A percentile compares a stretch with the other conserved stretches of the same genome.
Conservation (phyloP, 1,284 basidiomycete species). For the Gomphus bonarii region DNA sequence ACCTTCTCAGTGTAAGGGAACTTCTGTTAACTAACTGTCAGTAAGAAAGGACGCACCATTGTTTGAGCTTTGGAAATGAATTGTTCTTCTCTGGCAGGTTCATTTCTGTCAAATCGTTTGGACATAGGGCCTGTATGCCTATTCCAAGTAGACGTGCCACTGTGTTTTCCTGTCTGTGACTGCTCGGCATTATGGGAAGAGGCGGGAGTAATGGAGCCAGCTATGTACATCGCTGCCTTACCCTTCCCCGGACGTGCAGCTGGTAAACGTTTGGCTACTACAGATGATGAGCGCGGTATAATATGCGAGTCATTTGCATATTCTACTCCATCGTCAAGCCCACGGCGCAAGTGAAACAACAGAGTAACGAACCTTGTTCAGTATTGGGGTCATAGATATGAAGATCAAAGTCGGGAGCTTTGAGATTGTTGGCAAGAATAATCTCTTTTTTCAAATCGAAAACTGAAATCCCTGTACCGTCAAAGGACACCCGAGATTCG, state of each 20-base stretch:
- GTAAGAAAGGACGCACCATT: slow-evolving; percentile 20
- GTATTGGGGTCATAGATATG: slow-evolving; percentile 77
- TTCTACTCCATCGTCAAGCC: slow-evolving; percentile 39
- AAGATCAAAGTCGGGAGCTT: slow-evolving; percentile 96
- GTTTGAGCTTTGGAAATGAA: slow-evolving; percentile 4
- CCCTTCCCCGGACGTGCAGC: slow-evolving; percentile 83
- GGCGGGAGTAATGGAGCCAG: slow-evolving; percentile 38
- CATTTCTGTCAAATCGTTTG: slow-evolving; percentile 83
- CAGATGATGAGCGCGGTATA: slow-evolving; percentile 90
- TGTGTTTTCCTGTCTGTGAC: slow-evolving; percentile 18
- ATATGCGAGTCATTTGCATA: slow-evolving; percentile 87
- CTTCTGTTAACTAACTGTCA: background rate
- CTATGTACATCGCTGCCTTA: slow-evolving; percentile 81
- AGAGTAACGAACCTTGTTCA: slow-evolving; percentile 62
- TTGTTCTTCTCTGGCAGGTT: slow-evolving; percentile 29
- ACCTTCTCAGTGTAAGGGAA: slow-evolving; percentile 8
- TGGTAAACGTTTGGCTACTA: slow-evolving; percentile 87
- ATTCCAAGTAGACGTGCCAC: slow-evolving; percentile 20
- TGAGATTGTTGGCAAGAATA: slow-evolving; percentile 92
- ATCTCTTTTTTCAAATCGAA: slow-evolving; percentile 99
- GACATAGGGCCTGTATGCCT: slow-evolving; percentile 73
- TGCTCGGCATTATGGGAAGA: slow-evolving; percentile 16
- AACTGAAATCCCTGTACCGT: slow-evolving; percentile 96
- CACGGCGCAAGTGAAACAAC: background rate
- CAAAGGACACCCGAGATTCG: slow-evolving; percentile 93